These are phyloP conservation scores for Botrytis tulipae DNA, from an alignment of 2,329 filamentous ascomycete species.

Conservation along the genomic window DNA sequence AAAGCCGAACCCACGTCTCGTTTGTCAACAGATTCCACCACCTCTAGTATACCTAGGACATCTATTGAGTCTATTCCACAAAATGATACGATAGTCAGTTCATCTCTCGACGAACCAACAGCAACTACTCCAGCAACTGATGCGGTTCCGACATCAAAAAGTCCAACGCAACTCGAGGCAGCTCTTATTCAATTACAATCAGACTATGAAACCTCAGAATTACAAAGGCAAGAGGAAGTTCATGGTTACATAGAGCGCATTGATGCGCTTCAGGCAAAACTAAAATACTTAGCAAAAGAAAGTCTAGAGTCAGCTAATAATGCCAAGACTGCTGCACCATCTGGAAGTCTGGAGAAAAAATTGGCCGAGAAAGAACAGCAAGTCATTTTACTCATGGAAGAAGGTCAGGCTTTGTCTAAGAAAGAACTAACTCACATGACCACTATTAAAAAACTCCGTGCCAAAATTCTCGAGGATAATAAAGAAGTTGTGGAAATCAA, in stretches of 20 bases:
- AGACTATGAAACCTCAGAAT: conserved; percentile 35
- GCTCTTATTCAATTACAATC: conserved; percentile 41
- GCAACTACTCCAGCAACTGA: conserved; percentile 5
- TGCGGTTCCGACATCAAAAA: conserved; percentile 19
- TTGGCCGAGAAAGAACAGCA: conserved; percentile 87
- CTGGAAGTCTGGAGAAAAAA: conserved; percentile 71
- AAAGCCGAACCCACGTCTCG: conserved; percentile 30
- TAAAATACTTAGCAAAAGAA: conserved; percentile 82
- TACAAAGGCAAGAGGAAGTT: conserved; percentile 73
- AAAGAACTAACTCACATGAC: conserved; percentile 81
- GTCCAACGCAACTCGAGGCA: conserved; percentile 41
- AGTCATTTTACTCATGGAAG: conserved; percentile 85
- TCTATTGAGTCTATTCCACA: conserved; percentile 32
- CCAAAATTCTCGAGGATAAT: conserved; percentile 64
- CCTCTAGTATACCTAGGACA: conserved; percentile 31
- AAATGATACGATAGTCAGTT: conserved; percentile 28
- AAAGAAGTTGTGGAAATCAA: conserved; percentile 60
- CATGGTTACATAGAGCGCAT: conserved; percentile 84
- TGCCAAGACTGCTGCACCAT: conserved; percentile 58
- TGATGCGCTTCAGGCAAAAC: conserved; percentile 85
- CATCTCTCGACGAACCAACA: conserved; percentile 36
- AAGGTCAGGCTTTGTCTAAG: conserved; percentile 84
- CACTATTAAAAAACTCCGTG: conserved; percentile 77
- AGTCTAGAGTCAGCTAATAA: conserved; percentile 73
- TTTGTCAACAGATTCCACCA: conserved; percentile 34